These are phyloP conservation scores for Hygrophoropsis aurantiaca DNA, from an alignment of 768 basidiomycete genomes.

Conservation along the genomic window DNA sequence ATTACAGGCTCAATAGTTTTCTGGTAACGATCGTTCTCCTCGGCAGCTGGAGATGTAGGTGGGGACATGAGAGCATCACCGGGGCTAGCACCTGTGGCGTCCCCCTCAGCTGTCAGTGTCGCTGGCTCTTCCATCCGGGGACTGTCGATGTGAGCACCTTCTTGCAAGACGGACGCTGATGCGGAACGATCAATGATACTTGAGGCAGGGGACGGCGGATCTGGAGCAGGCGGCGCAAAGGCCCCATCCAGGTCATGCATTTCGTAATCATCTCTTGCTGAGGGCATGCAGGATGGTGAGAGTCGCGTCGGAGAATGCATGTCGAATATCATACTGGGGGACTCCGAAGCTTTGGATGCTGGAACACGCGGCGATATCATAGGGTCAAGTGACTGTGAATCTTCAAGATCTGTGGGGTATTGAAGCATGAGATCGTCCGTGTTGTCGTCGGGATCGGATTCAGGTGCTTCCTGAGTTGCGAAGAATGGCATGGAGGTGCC, in stretches of 20 bases:
- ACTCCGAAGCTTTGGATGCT: background rate
- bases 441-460: conserved; percentile 21
- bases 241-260: conserved; percentile 14
- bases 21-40: too few relatives aligned
- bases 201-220: conserved; percentile 27
- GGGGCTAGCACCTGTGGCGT: conserved; percentile 3
- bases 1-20: too few relatives aligned
- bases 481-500: conserved; percentile 2
- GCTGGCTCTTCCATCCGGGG: too few relatives aligned
- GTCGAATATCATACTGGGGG: background rate
- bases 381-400: background rate
- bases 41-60: too few relatives aligned
- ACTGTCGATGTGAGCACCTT: background rate
- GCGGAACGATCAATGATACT: conserved; percentile 19
- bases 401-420: conserved; percentile 13
- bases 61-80: too few relatives aligned
- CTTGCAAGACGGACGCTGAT: background rate
- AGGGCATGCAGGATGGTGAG: background rate
- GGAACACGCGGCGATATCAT: background rate
- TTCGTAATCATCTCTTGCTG: background rate
- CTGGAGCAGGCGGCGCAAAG: conserved; percentile 20
- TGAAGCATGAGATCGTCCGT: conserved; percentile 22
- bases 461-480: conserved; percentile 23
- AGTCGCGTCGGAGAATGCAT: background rate
- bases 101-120: conserved; percentile 8